These are phyloP conservation scores for Solanum bulbocastanum DNA, from an alignment of 257 asterid species.

Conservation along the genomic window DNA sequence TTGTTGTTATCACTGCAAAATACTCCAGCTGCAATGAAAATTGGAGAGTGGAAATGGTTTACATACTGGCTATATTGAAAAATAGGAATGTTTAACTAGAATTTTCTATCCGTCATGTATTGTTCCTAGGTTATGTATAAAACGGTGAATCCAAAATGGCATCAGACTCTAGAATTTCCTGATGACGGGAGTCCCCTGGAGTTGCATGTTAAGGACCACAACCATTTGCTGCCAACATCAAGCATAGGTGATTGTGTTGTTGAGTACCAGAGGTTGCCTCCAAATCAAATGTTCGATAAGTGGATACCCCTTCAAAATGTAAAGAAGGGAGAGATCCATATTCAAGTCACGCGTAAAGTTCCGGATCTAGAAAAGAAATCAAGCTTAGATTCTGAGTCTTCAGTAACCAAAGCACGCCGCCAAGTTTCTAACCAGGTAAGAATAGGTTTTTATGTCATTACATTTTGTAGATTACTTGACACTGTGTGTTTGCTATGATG, in stretches of 20 bases:
- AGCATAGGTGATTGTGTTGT: slow-evolving; percentile 80
- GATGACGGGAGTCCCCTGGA: slow-evolving; percentile 77
- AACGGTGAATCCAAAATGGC: slow-evolving; percentile 84
- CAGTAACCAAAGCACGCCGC: slow-evolving; percentile 48
- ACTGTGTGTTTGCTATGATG: background rate
- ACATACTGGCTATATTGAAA: background rate
- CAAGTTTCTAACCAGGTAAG: slow-evolving; percentile 61
- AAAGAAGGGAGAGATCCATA: slow-evolving; percentile 77
- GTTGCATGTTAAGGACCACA: slow-evolving; percentile 88
- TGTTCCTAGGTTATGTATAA: slow-evolving; percentile 51
- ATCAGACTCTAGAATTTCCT: slow-evolving; percentile 84
- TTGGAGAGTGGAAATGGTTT: background rate
- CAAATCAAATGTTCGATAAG: slow-evolving; percentile 78
- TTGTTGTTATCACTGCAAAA: background rate
- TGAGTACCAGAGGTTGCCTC: slow-evolving; percentile 80
- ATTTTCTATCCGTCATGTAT: background rate
- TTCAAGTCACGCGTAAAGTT: slow-evolving; percentile 66
- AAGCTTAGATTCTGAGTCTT: slow-evolving; percentile 35
- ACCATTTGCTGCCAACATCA: slow-evolving; percentile 60
- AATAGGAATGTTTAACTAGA: background rate
- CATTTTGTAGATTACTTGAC: background rate
- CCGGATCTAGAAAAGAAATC: slow-evolving; percentile 67
- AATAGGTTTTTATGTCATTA: background rate
- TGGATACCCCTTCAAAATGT: slow-evolving; percentile 99
- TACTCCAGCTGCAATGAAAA: background rate